A percentile compares a stretch with the other conserved stretches of the same genome.
Conservation (phyloP, 2,329 filamentous ascomycete genomes). For the Neonectria punicea region DNA sequence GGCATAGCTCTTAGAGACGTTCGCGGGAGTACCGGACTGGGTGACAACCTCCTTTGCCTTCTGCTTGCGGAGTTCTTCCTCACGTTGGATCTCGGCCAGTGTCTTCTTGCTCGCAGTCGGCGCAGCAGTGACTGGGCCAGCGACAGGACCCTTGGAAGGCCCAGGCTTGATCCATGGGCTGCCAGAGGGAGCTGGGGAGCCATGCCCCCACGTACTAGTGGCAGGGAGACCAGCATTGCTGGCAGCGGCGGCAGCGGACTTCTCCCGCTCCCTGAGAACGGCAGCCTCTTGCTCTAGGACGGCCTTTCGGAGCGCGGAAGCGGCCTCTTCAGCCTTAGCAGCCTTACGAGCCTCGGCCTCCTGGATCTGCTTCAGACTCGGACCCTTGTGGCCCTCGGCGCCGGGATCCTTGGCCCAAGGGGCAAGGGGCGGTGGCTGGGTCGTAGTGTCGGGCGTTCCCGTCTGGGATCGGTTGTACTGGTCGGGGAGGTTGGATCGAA, state of each 20-base stretch:
- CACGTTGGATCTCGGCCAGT: conserved; percentile 93
- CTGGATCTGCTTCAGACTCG: conserved; percentile 95
- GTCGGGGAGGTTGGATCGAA: conserved; percentile 85
- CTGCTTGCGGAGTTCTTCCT: conserved; percentile 85
- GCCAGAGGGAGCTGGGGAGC: conserved; percentile 74
- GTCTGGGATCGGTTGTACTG: conserved; percentile 76
- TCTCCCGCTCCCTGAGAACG: conserved; percentile 69
- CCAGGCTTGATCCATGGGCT: conserved; percentile 76
- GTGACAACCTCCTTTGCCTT: conserved; percentile 66
- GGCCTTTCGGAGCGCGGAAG: conserved; percentile 79
- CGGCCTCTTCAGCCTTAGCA: conserved; percentile 85
- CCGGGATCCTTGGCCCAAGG: conserved; percentile 94
- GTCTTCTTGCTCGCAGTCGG: conserved; percentile 77
- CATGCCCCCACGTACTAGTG: conserved; percentile 87
- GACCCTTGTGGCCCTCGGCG: conserved; percentile 77
- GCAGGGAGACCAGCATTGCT: conserved; percentile 75
- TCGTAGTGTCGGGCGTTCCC: conserved; percentile 74
- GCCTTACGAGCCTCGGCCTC: conserved; percentile 94
- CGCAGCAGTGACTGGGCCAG: conserved; percentile 35
- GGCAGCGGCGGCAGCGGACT: conserved; percentile 58
- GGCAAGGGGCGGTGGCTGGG: conserved; percentile 77
- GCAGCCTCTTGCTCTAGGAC: conserved; percentile 82
- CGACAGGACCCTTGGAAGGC: conserved; percentile 53
- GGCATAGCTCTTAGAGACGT: conserved; percentile 86
- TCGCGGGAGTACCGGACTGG: conserved; percentile 59